A percentile compares a stretch with the other conserved stretches of the same genome.
Evolutionary conservation across 345 rosid genomes (phyloP).

Genomic region (Citrus mangshanensis): DNA sequence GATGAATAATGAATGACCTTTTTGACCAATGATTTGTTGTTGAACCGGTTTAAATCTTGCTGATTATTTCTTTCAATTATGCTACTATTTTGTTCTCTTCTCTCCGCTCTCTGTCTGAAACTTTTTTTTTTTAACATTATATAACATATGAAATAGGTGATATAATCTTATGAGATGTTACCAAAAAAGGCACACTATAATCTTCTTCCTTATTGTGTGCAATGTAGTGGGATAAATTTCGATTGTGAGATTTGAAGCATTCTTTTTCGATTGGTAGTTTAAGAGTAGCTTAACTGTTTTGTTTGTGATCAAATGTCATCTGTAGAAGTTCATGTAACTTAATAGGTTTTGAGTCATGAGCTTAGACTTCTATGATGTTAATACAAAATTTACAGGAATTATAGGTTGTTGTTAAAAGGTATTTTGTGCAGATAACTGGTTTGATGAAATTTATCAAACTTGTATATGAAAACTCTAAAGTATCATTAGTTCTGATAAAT

Average conservation of each 20-base stretch:
- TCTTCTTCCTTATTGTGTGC: background rate
- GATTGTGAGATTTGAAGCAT: background rate
- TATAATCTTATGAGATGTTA: background rate
- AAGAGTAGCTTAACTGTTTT: background rate
- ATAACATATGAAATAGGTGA: background rate
- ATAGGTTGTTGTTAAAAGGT: no score
- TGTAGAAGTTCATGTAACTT: background rate
- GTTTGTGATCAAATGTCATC: background rate
- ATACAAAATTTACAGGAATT: no score
- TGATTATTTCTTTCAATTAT: background rate
- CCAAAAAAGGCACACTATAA: background rate
- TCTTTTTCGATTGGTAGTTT: background rate
- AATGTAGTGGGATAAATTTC: background rate
- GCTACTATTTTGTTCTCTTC: background rate
- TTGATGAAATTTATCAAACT: no score
- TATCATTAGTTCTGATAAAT: no score
- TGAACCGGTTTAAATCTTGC: background rate
- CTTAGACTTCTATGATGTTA: no score
- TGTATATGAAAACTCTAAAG: no score
- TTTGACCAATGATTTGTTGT: background rate
- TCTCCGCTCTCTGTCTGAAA: background rate
- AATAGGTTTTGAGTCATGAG: no score
- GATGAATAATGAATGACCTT: background rate
- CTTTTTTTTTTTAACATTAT: background rate
- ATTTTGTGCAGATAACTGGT: no score